Base-by-base conservation (phyloP, 306 rosid species). In the Medicago lupulina region DNA sequence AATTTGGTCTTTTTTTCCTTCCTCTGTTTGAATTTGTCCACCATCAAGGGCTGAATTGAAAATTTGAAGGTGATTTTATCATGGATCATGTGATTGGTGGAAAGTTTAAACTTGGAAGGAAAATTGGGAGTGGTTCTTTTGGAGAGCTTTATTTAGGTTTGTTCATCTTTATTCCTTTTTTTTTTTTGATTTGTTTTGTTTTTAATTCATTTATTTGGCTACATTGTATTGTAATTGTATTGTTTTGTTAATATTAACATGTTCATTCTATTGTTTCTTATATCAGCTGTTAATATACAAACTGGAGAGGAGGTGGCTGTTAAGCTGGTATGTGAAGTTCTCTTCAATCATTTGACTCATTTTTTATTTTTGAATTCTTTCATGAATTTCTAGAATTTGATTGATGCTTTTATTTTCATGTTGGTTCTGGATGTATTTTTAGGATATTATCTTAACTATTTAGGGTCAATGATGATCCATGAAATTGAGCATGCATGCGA, bases 281-380 rank as follows among this genome's bases (percentile, higher is more conserved):
- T 84, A 72, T 76, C 70, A 96, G 99, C 85, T 76, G 88, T 96
- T 70, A 96, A 96, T 84, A 82, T 96, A 71, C 98, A 92, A 83
- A 89, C 94, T 66, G 99, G 97, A 71, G 99, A 96, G 85, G 99
- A 96, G 89, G 99, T 92, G 72, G 99, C 99, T 76, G 91, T 92
- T 71, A 96, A 96, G 91, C 91, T 96, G 93, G 99, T 96, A 90
- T 76, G 94, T 86, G 71, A 75, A 85, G 0, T 19, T 78, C 59
- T 49, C 14, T 58, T 65, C 36, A 40, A 54, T 15, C 19, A 40
- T 61, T 16, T 58, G 21, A 10, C 14, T 60, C 60, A 67, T 55
- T 36, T 36, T 63, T 60, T 19, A 25, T 41, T 66, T 21, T 44
- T 61, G 19, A 80, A 17, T 43, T 71, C 13, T 41, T 49, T 39